Conservation (phyloP, 106 monocot species). For the Phalaenopsis equestris region DNA sequence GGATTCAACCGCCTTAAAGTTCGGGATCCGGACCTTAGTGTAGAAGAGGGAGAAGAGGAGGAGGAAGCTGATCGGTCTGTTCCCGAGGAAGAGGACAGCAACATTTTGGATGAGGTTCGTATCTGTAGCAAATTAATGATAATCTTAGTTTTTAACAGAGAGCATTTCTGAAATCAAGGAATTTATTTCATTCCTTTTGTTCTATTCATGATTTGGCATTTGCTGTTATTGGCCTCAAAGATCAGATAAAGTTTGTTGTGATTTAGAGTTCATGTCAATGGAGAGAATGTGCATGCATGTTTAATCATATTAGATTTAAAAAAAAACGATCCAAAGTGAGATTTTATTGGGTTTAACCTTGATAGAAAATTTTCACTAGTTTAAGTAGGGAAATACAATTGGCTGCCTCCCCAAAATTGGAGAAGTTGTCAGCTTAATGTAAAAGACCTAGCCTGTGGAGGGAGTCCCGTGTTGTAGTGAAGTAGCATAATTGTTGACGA, state of each 20-base stretch:
- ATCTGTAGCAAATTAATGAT: not conserved
- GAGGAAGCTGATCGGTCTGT: slow-evolving; percentile 17
- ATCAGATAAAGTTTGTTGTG: no score
- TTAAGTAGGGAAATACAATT: no score
- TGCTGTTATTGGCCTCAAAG: not conserved
- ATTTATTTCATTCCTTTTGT: not conserved
- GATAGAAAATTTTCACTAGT: no score
- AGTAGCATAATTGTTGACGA: no score
- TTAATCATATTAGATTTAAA: not conserved
- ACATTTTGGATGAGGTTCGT: slow-evolving; percentile 40
- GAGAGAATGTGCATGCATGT: not conserved
- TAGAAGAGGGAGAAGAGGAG: slow-evolving; percentile 16
- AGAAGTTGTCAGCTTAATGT: no score
- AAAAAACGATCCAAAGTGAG: no score
- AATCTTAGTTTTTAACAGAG: not conserved
- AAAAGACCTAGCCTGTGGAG: no score
- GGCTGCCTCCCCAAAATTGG: no score
- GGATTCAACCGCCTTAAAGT: slow-evolving; percentile 53
- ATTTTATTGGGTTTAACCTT: no score
- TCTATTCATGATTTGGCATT: slow-evolving; percentile 2
- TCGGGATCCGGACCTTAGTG: slow-evolving; percentile 25
- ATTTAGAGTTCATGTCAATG: not conserved
- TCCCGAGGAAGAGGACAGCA: slow-evolving; percentile 30
- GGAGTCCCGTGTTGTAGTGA: no score
- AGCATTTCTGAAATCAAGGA: not conserved